Base-by-base conservation (phyloP, 495 filamentous ascomycete species). In the Aspergillus leporis region DNA sequence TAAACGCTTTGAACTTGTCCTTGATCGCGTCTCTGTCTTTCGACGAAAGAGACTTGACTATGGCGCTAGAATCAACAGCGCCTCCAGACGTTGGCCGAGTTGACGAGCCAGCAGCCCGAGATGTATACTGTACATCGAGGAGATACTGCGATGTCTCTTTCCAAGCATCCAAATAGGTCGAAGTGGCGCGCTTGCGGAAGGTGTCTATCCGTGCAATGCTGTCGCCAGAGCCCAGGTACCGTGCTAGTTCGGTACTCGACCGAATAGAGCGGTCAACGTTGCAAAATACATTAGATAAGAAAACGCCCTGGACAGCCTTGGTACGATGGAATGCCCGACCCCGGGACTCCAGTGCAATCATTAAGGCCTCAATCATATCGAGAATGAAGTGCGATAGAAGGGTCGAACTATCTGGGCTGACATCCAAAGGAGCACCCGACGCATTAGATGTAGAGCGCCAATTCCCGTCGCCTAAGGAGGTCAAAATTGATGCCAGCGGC, bases 1-100 rank as follows among this genome's bases (percentile, higher is more conserved):
- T 99, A 79, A 99, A 99, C 23, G 85, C 83, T 63, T 87, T 86
- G 73, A 97, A 98, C 72, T 97, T 98, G 67, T 92, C 89, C 74
- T 98, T 99, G 72, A 97, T 93, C 13, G 85, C 88, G 67, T 98
- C 94, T 67, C 92, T 94, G 63, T 98, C 94, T 69, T 94, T 95
- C 66, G 86, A 90, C 51, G 81, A 85, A 9, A 98, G 78, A 5
- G 82, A 81, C 70, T 96, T 94, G 64, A 97, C 79, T 53, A 97
- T 89, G 12, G 87, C 87, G 16, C 86, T 85, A 8, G 89, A 93
- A 68, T 93, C 88, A 23, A 90, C 81, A 16, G 78, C 73, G 5
- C 78, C 84, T 30, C 88, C 84, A 6, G 89, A 91, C 7, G 85
- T 80, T 7, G 91, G 90, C 4, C 91, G 84, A 30, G 69, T 65